Evolutionary conservation across 2,329 filamentous ascomycete genomes (phyloP), one percentile per base, ranked within the genome.

Genomic region (Chaetomiaceae sp.): DNA sequence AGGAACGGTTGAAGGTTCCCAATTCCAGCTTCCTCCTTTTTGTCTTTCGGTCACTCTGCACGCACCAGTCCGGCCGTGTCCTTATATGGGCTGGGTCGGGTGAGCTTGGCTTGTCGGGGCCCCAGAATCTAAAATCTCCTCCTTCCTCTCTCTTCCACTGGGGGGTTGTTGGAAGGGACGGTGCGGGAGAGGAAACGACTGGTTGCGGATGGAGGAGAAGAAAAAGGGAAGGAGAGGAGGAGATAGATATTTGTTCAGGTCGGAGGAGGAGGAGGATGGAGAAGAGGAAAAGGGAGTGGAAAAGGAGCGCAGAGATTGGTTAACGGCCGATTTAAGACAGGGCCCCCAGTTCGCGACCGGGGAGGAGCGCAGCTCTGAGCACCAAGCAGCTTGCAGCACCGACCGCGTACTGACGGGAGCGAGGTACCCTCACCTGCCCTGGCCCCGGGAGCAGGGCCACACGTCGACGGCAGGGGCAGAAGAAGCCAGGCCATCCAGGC

Each of bases 201-300:
- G 75, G 75, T 75, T 72, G 70, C 65, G 66, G 66, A 68, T 63
- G 61, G 65, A 67, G 64, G 64, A 66, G 63, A 61, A 63, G 55
- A 57, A 62, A 60, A 67, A 65, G 66, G 65, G 61, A 68, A 68
- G 65, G 63, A 59, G 64, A 63, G 61, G 59, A 66, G 69, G 72
- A 72, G 67, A 66, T 73, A 76, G 74, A 75, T 69, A 69, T 69
- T 67, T 66, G 59, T 54, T 59, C 57, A 59, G 68, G 75, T 75
- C 74, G 73, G 75, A 78, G 73, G 75, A 78, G 73, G 75, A 78
- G 72, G 71, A 78, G 73, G 73, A 77, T 72, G 70, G 71, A 71
- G 70, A 74, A 47, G 72, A 74, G 69, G 73, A 73, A 75, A 75
- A 77, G 75, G 76, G 77, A 79, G 74, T 77, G 76, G 76, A 74